phyloP scores from a whole-genome alignment of 148 eudicot species.

The Fallopia convolvulus region DNA sequence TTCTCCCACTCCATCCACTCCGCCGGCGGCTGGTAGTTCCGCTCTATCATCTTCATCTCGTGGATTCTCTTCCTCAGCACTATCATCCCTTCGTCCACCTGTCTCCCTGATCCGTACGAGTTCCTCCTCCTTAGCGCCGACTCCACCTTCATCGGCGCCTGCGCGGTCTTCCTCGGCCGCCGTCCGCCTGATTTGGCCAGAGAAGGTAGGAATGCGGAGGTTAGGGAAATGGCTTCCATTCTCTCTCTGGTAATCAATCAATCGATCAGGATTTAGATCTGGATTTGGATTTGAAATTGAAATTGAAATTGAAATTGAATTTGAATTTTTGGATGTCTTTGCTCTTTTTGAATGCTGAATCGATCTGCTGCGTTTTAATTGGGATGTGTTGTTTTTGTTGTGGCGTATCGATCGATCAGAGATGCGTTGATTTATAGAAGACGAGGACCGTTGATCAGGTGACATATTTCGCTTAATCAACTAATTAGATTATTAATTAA shows the following conservation, averaged over 20 bases:
- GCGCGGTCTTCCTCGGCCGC: not conserved
- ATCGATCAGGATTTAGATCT: not conserved
- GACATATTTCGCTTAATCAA: not conserved
- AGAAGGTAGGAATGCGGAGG: not conserved
- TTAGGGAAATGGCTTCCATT: constrained; percentile 4
- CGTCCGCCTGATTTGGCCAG: not conserved
- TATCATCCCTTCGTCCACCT: constrained; percentile 41
- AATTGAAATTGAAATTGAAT: not conserved
- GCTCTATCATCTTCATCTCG: constrained; percentile 37
- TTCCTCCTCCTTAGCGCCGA: constrained; percentile 23
- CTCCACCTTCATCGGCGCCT: not conserved
- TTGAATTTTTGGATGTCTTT: not conserved
- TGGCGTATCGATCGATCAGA: not conserved
- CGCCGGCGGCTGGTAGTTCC: constrained; percentile 30
- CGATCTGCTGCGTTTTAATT: not conserved
- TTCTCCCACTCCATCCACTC: constrained; percentile 60
- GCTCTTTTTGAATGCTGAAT: not conserved
- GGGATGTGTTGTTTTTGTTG: not conserved
- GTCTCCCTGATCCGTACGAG: constrained; percentile 27
- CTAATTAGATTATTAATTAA: not conserved
- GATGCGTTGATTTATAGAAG: not conserved
- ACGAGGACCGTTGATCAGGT: not conserved
- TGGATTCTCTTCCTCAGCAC: constrained; percentile 37
- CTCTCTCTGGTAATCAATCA: not conserved
- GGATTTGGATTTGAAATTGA: not conserved